These are phyloP conservation scores for Pulveroboletus ravenelii DNA, from an alignment of 768 basidiomycete species.

Conservation along the genomic window DNA sequence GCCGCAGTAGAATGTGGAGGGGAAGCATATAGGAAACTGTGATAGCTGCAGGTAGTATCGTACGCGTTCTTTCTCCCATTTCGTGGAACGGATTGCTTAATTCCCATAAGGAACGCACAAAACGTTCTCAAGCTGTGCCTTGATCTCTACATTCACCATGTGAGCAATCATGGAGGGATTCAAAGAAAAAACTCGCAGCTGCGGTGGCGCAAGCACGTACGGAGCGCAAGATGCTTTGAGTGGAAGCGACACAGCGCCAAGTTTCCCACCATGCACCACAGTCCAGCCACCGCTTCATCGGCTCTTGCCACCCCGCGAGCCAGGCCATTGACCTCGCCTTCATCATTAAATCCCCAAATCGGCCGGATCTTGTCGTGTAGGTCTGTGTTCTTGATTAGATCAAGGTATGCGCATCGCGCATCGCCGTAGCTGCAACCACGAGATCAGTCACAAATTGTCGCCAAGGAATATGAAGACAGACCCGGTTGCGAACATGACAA, in stretches of 20 bases:
- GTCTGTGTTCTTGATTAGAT: constrained; percentile 20
- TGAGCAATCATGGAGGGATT: not conserved
- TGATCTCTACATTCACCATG: constrained; percentile 48
- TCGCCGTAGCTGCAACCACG: constrained; percentile 15
- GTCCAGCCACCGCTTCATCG: constrained; percentile 13
- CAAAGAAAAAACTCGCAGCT: not conserved
- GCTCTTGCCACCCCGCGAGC: constrained; percentile 48
- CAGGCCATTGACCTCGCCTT: constrained; percentile 25
- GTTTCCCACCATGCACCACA: constrained; percentile 64
- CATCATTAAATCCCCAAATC: constrained; percentile 30
- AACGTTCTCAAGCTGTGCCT: constrained; percentile 55
- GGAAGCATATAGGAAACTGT: too few species aligned
- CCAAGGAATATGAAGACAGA: constrained; percentile 14
- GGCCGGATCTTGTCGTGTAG: constrained; percentile 19
- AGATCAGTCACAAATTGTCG: not conserved
- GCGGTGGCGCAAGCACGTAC: constrained; percentile 36
- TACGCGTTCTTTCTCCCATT: too few species aligned
- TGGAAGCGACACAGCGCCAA: constrained; percentile 60
- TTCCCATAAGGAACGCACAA: constrained; percentile 23
- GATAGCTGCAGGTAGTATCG: too few species aligned
- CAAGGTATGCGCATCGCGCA: constrained; percentile 12
- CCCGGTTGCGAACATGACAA: constrained; percentile 29
- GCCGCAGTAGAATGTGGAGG: too few species aligned
- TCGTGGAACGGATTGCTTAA: too few species aligned
- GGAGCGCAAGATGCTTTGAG: constrained; percentile 61